These are phyloP conservation scores for Quercus parvula DNA, from an alignment of 306 rosid genomes.

Conservation along the genomic window DNA sequence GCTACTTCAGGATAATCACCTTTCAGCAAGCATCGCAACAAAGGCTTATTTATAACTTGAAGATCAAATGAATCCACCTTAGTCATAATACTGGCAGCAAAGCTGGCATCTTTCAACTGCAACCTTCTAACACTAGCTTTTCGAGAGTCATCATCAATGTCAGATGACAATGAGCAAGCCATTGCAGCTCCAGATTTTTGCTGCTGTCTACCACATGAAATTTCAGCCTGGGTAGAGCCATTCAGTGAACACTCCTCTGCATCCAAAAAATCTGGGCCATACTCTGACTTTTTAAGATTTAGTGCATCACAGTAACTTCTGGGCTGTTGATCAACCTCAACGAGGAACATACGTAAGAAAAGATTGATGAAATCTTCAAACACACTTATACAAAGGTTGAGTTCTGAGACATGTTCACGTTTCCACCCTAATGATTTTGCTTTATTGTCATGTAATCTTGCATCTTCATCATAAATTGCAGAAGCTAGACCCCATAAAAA, in stretches of 20 bases:
- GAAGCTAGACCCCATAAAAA: conserved; percentile 70
- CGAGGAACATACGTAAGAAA: conserved; percentile 45
- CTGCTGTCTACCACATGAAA: conserved; percentile 13
- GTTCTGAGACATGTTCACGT: conserved; percentile 36
- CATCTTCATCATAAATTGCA: conserved; percentile 33
- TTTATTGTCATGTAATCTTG: conserved; percentile 26
- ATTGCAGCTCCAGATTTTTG: conserved; percentile 31
- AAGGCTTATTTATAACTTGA: conserved; percentile 44
- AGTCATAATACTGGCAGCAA: conserved; percentile 44
- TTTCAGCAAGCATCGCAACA: conserved; percentile 60
- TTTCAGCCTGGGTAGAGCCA: conserved; percentile 26
- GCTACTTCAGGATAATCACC: conserved; percentile 60
- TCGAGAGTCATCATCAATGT: conserved; percentile 24
- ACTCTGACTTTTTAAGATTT: conserved; percentile 24
- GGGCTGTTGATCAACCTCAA: conserved; percentile 30
- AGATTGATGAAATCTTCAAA: conserved; percentile 39
- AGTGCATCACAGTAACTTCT: conserved; percentile 34
- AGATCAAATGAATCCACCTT: conserved; percentile 42
- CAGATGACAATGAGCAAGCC: conserved; percentile 32
- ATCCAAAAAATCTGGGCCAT: conserved; percentile 13
- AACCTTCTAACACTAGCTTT: conserved; percentile 24
- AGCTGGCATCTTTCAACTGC: conserved; percentile 30
- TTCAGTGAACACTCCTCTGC: conserved; percentile 17
- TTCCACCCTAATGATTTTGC: conserved; percentile 37
- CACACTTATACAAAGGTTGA: conserved; percentile 45